Percentiles rank a stretch among this genome's conserved stretches.
Evolutionary conservation across 2,329 filamentous ascomycete genomes (phyloP).

Genomic region (Colletotrichum eleusines): DNA sequence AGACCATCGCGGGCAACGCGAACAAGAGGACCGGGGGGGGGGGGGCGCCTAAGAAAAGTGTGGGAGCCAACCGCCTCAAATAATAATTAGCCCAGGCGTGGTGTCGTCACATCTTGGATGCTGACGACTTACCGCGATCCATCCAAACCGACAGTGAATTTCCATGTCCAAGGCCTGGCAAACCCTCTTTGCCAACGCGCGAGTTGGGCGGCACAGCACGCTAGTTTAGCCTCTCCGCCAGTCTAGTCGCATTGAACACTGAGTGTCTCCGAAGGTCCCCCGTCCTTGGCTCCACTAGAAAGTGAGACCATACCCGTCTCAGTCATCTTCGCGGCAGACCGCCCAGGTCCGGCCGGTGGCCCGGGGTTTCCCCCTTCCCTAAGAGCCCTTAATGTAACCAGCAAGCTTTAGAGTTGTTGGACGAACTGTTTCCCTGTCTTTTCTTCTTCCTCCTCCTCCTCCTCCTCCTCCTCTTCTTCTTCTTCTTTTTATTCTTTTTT

Average conservation of each 20-base stretch:
- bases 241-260: slow-evolving; percentile 4
- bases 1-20: background rate
- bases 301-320: slow-evolving; percentile 8
- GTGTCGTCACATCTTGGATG: background rate
- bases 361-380: background rate
- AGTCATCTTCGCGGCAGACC: background rate
- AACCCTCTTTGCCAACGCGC: background rate
- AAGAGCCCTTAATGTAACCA: background rate
- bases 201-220: background rate
- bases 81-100: slow-evolving; percentile 7
- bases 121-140: background rate
- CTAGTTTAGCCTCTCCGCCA: background rate
- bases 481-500: background rate
- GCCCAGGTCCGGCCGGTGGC: background rate
- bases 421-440: background rate
- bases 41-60: too few relatives aligned
- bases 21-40: too few relatives aligned
- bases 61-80: slow-evolving; percentile 10
- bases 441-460: too few relatives aligned
- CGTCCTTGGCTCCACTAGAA: slow-evolving; percentile 6
- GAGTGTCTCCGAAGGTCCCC: slow-evolving; percentile 15
- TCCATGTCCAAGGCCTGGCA: slow-evolving; percentile 28
- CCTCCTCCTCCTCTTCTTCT: background rate
- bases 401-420: background rate
- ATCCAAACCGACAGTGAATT: slow-evolving; percentile 13